Evolutionary conservation across 306 rosid species (phyloP).

Genomic region (Vigna nakashimae): DNA sequence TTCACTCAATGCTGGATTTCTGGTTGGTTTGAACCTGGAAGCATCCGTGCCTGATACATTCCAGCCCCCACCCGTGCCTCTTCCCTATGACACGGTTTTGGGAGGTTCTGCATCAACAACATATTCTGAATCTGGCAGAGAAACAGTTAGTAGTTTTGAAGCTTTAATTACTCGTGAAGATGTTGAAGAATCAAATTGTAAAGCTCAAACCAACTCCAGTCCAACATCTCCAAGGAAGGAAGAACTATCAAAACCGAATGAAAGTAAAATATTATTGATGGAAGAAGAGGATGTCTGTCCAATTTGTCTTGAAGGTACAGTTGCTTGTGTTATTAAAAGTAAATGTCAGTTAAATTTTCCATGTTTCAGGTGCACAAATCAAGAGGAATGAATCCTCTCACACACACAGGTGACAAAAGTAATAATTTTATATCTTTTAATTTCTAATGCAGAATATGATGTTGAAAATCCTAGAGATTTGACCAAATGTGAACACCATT

Average conservation of each 20-base stretch:
- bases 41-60: constrained; percentile 71
- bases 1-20: constrained; percentile 53
- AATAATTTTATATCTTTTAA: neutral
- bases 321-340: constrained; percentile 11
- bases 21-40: constrained; percentile 55
- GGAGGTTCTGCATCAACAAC: constrained; percentile 58
- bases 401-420: neutral
- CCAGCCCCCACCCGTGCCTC: constrained; percentile 73
- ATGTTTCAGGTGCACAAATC: neutral
- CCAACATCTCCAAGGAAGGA: constrained; percentile 51
- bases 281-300: constrained; percentile 85
- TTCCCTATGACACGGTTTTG: constrained; percentile 66
- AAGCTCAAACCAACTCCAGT: constrained; percentile 52
- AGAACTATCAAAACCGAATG: constrained; percentile 52
- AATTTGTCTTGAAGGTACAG: constrained; percentile 83
- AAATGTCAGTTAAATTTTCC: constrained; percentile 25
- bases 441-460: constrained; percentile 63
- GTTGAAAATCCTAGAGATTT: constrained; percentile 64
- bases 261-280: constrained; percentile 28
- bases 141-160: constrained; percentile 60
- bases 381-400: neutral
- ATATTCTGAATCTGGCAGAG: constrained; percentile 58
- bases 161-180: constrained; percentile 55
- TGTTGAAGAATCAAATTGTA: constrained; percentile 59
- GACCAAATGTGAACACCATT: constrained; percentile 75